Evolutionary conservation across 345 rosid genomes (phyloP).

Genomic region (Abelmoschus esculentus): DNA sequence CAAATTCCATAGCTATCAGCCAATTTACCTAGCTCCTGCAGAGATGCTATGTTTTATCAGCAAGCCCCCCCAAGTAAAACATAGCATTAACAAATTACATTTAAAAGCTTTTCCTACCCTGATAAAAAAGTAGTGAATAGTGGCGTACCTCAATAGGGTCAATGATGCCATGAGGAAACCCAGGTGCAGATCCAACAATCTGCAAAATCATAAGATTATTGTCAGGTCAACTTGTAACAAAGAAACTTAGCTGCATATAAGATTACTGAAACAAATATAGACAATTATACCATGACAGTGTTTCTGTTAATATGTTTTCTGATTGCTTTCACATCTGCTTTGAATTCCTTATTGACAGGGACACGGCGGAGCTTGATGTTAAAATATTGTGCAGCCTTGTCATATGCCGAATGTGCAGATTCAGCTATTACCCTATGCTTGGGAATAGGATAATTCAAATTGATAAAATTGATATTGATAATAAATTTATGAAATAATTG

Average conservation of each 20-base stretch:
- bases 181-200: slow-evolving; percentile 99
- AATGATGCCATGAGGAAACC: slow-evolving; percentile 93
- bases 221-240: slow-evolving; percentile 14
- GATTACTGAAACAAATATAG: background rate
- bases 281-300: slow-evolving; percentile 68
- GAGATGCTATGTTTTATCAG: slow-evolving; percentile 7
- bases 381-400: slow-evolving; percentile 94
- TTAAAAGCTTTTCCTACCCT: slow-evolving; percentile 2
- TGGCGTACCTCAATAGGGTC: slow-evolving; percentile 85
- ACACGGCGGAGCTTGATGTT: slow-evolving; percentile 90
- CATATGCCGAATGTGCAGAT: slow-evolving; percentile 95
- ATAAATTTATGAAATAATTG: slow-evolving; percentile 7
- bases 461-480: slow-evolving; percentile 1
- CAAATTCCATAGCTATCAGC: slow-evolving; percentile 71
- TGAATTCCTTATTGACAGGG: slow-evolving; percentile 58
- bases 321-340: slow-evolving; percentile 78
- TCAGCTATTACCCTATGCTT: slow-evolving; percentile 80
- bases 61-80: background rate
- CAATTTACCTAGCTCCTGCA: slow-evolving; percentile 84
- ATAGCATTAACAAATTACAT: slow-evolving; percentile 8
- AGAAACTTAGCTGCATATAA: background rate
- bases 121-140: background rate
- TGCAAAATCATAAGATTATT: slow-evolving; percentile 25
- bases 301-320: slow-evolving; percentile 55
- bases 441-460: slow-evolving; percentile 14